phyloP scores from a whole-genome alignment of 1,284 basidiomycete species.

The Earliella scabrosa region DNA sequence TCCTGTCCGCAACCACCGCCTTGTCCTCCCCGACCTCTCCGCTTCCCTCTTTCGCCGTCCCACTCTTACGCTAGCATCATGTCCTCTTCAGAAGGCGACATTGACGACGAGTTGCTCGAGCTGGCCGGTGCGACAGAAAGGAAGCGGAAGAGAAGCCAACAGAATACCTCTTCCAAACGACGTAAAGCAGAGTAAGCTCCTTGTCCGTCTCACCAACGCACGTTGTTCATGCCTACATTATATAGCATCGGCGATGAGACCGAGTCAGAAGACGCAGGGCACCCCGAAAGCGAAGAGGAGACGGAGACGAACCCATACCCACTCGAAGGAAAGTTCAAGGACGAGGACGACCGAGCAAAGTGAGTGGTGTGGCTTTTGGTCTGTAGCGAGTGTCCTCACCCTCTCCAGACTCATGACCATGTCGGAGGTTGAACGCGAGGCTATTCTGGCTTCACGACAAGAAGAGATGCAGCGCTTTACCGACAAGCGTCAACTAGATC shows the following conservation, averaged over 20 bases:
- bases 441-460: conserved; percentile 77
- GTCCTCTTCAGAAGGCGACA: conserved; percentile 74
- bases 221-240: background rate
- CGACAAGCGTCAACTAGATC: conserved; percentile 76
- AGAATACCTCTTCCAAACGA: conserved; percentile 44
- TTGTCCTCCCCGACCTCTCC: background rate
- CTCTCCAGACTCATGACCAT: conserved; percentile 72
- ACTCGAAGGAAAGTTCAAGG: conserved; percentile 87
- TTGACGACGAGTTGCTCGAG: conserved; percentile 71
- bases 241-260: conserved; percentile 18
- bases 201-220: conserved; percentile 3
- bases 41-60: background rate
- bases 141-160: conserved; percentile 46
- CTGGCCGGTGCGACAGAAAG: conserved; percentile 64
- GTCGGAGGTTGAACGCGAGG: conserved; percentile 89
- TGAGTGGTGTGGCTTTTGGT: conserved; percentile 47
- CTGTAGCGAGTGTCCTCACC: background rate
- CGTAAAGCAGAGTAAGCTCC: conserved; percentile 52
- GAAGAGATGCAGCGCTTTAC: conserved; percentile 82
- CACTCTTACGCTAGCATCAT: conserved; percentile 41
- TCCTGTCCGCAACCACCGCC: conserved; percentile 2
- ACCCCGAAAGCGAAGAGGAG: conserved; percentile 64
- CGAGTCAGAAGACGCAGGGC: conserved; percentile 54
- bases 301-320: conserved; percentile 76
- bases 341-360: conserved; percentile 83